A percentile compares a stretch with the other conserved stretches of the same genome.
phyloP scores from a whole-genome alignment of 2,329 filamentous ascomycete genomes.

The Zalaria obscura region DNA sequence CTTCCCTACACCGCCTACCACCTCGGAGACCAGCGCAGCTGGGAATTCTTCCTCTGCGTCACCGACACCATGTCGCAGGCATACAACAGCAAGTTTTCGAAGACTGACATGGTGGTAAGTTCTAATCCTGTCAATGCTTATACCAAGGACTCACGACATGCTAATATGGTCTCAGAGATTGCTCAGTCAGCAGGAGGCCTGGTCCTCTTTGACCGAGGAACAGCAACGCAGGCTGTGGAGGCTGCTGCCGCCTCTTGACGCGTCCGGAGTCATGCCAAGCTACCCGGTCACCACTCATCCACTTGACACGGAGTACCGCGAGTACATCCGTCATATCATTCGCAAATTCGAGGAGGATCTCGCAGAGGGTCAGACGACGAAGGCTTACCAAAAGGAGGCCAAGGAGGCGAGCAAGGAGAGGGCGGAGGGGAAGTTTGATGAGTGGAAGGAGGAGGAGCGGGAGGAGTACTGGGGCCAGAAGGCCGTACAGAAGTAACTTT shows the following conservation, averaged over 20 bases:
- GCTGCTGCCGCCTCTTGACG: constrained; percentile 14
- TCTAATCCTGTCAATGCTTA: neutral
- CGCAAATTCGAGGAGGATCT: constrained; percentile 43
- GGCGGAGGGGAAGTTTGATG: constrained; percentile 40
- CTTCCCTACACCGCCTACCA: too few relatives aligned
- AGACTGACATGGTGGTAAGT: constrained; percentile 3
- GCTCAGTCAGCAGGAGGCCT: constrained; percentile 15
- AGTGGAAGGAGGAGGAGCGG: constrained; percentile 38
- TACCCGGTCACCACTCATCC: constrained; percentile 14
- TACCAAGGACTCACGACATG: neutral
- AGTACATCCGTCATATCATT: constrained; percentile 37
- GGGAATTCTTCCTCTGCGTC: neutral
- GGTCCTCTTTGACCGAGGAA: constrained; percentile 12
- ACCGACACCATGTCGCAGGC: neutral
- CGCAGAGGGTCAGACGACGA: constrained; percentile 38
- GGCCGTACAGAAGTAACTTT: constrained; percentile 15
- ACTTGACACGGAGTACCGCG: constrained; percentile 28
- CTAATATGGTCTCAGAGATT: constrained; percentile 9
- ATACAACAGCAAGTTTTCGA: constrained; percentile 3
- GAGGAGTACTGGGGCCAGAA: constrained; percentile 47
- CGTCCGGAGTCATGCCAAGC: neutral
- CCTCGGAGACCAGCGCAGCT: neutral
- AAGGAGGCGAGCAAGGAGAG: constrained; percentile 37
- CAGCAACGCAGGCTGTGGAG: constrained; percentile 13
- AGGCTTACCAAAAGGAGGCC: constrained; percentile 42